Base-by-base conservation (phyloP, 2,329 filamentous ascomycete genomes). In the Phialocephala sp. region DNA sequence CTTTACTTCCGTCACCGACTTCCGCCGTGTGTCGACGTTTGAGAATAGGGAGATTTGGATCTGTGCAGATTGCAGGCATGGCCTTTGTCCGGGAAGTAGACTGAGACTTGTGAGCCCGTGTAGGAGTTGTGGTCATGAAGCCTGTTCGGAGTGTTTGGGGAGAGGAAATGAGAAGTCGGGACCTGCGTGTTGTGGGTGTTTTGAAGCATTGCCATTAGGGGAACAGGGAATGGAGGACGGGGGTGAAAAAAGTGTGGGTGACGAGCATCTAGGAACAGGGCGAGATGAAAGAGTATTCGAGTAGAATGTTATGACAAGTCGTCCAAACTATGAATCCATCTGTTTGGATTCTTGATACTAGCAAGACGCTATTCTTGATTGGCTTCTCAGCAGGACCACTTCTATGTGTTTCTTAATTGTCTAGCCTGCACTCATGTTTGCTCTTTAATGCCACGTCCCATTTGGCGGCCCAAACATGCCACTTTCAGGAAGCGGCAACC, bases 381-480 rank as follows among this genome's bases (percentile, higher is more conserved):
- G 27, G 27, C 27, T 32, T 32, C 27, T 32, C 27, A 6, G 6
- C 27, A 32, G 27, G 27, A 32, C 3, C 27, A 6, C 27, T 3
- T 32, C 27, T 3, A 3, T 32, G 6, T 32, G 27, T 32, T 32
- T 6, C 27, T 32, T 32, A 32, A 32, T 32, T 41, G 12, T 41
- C 37, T 41, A 18, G 15, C 37, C 37, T 41, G 2, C 15, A 41
- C 15, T 12, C 37, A 18, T 41, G 12, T 41, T 8, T 41, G n/a
- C 15, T 45, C n/a, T 50, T 22, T 24, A 60, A 50, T 58, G 63
- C 58, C 63, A 65, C 9, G 63, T 61, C 18, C 63, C 58, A 54
- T 66, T 66, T 9, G 56, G 63, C 18, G 63, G 63, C 15, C 63
- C 63, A 64, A 70, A 71, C 39, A 18, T 66, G n/a, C 65, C 68